Evolutionary conservation across 805 yeast species (phyloP).

Genomic region (Ogataea methylovora): DNA sequence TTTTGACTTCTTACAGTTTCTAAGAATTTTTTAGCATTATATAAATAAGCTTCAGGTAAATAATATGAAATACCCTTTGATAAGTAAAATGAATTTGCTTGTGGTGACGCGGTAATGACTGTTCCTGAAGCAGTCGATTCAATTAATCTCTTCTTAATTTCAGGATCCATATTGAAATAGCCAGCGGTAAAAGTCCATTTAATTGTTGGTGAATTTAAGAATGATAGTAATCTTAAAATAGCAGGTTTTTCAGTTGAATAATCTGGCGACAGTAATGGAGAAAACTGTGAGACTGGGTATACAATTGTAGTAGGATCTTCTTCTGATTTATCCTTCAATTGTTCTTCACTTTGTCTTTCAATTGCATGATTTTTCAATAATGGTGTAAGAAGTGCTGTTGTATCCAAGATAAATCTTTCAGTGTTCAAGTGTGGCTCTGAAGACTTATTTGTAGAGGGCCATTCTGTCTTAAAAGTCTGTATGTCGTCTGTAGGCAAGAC

Average conservation of each 20-base stretch:
- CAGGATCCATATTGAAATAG: conserved; percentile 85
- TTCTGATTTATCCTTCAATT: conserved; percentile 19
- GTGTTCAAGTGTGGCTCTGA: conserved; percentile 59
- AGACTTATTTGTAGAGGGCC: conserved; percentile 67
- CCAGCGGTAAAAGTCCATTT: conserved; percentile 94
- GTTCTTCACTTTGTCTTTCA: background rate
- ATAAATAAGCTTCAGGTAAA: conserved; percentile 81
- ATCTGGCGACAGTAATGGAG: conserved; percentile 66
- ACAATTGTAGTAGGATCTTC: conserved; percentile 50
- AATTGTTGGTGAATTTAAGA: conserved; percentile 44
- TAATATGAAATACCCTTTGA: conserved; percentile 75
- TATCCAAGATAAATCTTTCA: conserved; percentile 42
- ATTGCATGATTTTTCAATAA: conserved; percentile 38
- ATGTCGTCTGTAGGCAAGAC: conserved; percentile 30
- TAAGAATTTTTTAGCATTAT: conserved; percentile 65
- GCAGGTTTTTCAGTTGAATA: conserved; percentile 79
- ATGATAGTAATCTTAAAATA: conserved; percentile 52
- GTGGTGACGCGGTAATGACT: conserved; percentile 86
- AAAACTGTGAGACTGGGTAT: conserved; percentile 86
- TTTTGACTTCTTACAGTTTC: conserved; percentile 36
- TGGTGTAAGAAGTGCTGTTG: conserved; percentile 51
- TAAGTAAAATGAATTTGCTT: conserved; percentile 88
- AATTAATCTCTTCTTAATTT: conserved; percentile 52
- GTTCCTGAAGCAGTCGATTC: conserved; percentile 52
- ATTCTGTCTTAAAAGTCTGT: conserved; percentile 46